Percentiles rank a stretch among this genome's conserved stretches.
These are phyloP conservation scores for Penicillium lagena DNA, from an alignment of 495 filamentous ascomycete genomes.

Conservation along the genomic window DNA sequence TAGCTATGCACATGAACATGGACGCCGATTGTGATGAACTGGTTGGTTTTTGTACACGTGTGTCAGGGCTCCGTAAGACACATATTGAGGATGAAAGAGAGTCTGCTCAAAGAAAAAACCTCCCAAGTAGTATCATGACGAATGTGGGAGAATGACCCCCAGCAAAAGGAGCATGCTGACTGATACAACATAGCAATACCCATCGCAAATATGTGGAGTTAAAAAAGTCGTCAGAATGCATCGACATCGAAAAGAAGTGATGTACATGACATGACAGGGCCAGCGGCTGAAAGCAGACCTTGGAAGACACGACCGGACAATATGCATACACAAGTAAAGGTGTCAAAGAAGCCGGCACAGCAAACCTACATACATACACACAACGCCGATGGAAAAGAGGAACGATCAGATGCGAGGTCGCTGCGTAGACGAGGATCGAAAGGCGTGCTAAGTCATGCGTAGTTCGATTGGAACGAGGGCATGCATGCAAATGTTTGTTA, in stretches of 20 bases:
- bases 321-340: conserved; percentile 11
- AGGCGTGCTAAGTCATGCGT: no score
- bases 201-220: no score
- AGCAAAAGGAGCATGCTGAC: no score
- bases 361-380: no score
- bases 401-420: conserved; percentile 1
- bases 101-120: neutral
- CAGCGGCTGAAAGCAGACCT: no score
- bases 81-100: neutral
- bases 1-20: neutral
- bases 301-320: neutral
- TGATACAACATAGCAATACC: no score
- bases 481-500: conserved; percentile 10
- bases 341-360: neutral
- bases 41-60: conserved; percentile 16
- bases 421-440: neutral
- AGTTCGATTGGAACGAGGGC: conserved; percentile 5
- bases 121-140: neutral
- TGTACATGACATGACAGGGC: no score
- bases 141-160: neutral
- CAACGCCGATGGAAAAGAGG: no score
- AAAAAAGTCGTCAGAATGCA: conserved; percentile 7
- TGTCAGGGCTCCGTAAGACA: no score
- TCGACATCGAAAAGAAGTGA: neutral
- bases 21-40: conserved; percentile 8